phyloP scores from a whole-genome alignment of 495 filamentous ascomycete species.

The Podospora tetraspora region DNA sequence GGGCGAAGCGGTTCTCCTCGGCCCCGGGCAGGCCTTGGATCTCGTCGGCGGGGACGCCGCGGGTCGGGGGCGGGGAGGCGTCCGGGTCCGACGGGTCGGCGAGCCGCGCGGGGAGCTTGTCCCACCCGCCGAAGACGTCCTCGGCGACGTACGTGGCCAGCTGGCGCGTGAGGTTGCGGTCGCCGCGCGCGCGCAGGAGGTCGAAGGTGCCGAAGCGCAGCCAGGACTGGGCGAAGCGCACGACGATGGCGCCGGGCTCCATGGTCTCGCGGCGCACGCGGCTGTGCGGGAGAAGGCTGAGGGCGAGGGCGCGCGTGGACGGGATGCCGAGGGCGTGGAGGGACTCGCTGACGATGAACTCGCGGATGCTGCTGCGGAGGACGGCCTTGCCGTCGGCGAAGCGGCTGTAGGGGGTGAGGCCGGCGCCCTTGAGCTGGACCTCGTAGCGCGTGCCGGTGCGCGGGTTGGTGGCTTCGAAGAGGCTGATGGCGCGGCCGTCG shows the following conservation, averaged over 20 bases:
- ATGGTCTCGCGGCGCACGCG: slow-evolving; percentile 71
- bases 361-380: slow-evolving; percentile 80
- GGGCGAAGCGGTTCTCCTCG: slow-evolving; percentile 78
- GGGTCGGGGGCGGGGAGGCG: slow-evolving; percentile 33
- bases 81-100: slow-evolving; percentile 39
- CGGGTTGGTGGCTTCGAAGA: slow-evolving; percentile 86
- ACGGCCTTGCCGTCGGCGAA: slow-evolving; percentile 98
- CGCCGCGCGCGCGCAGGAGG: slow-evolving; percentile 71
- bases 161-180: slow-evolving; percentile 63
- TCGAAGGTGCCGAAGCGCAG: slow-evolving; percentile 93
- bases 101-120: slow-evolving; percentile 60
- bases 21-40: slow-evolving; percentile 58
- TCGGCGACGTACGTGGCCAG: slow-evolving; percentile 79
- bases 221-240: slow-evolving; percentile 88
- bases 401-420: slow-evolving; percentile 86
- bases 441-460: slow-evolving; percentile 69
- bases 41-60: slow-evolving; percentile 49
- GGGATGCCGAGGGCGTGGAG: slow-evolving; percentile 81
- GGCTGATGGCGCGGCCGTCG: slow-evolving; percentile 87
- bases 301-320: slow-evolving; percentile 75
- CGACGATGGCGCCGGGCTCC: slow-evolving; percentile 93
- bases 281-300: slow-evolving; percentile 67
- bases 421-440: slow-evolving; percentile 89
- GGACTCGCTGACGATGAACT: slow-evolving; percentile 85
- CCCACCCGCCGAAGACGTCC: slow-evolving; percentile 81